phyloP scores from a whole-genome alignment of 768 basidiomycete genomes.

The Mrakia frigida region DNA sequence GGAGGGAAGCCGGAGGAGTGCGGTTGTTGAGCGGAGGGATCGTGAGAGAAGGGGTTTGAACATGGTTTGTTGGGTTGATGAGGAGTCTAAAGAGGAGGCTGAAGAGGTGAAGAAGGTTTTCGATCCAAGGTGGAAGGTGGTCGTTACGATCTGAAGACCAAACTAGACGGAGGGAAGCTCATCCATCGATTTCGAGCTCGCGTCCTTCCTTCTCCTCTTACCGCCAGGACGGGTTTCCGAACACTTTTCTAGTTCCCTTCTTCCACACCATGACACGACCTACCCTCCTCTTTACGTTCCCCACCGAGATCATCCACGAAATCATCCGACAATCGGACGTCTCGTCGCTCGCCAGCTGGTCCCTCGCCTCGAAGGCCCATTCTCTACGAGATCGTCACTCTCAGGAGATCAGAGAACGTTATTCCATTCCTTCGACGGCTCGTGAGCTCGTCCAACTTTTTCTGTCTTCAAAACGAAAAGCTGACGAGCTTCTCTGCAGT shows the following conservation, averaged over 20 bases:
- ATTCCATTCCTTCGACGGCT: too few species aligned
- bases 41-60: neutral
- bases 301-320: neutral
- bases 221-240: neutral
- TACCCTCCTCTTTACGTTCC: neutral
- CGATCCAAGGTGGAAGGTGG: neutral
- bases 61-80: neutral
- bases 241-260: neutral
- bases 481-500: too few species aligned
- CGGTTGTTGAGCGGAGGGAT: neutral
- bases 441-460: too few species aligned
- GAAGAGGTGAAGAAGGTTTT: neutral
- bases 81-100: neutral
- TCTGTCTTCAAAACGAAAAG: too few species aligned
- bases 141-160: neutral
- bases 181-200: neutral
- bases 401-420: too few species aligned
- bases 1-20: neutral
- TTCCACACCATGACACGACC: neutral
- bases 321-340: neutral
- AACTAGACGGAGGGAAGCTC: too few species aligned
- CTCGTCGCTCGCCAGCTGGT: neutral
- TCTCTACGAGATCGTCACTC: neutral
- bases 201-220: neutral
- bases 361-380: neutral